These are phyloP conservation scores for Chalciporus sp. DNA, from an alignment of 1,284 basidiomycete species.

Conservation along the genomic window DNA sequence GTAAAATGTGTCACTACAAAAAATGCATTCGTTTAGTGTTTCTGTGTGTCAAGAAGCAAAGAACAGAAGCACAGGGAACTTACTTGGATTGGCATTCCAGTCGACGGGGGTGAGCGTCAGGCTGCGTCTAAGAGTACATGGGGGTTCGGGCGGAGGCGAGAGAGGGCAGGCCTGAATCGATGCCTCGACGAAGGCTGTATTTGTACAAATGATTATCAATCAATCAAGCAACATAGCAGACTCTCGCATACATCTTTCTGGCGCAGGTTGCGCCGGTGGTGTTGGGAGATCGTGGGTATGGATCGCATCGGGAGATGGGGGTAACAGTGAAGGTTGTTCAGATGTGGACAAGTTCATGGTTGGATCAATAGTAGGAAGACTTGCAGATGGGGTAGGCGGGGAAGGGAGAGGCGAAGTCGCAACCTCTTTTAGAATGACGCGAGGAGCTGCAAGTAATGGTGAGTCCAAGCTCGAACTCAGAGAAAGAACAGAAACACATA, in stretches of 20 bases:
- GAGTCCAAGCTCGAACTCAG: not conserved
- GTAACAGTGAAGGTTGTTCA: not conserved
- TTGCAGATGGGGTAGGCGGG: not conserved
- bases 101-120: conserved; percentile 11
- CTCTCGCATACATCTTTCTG: conserved; percentile 11
- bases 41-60: not conserved
- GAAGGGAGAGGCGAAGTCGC: not conserved
- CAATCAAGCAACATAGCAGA: not conserved
- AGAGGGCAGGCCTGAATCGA: conserved; percentile 16
- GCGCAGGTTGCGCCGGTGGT: not conserved
- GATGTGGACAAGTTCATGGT: not conserved
- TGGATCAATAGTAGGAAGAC: not conserved
- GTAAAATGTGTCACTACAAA: conserved; percentile 3
- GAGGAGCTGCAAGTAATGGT: not conserved
- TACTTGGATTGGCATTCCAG: conserved; percentile 12
- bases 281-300: not conserved
- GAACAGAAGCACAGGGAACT: not conserved
- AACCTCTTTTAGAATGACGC: not conserved
- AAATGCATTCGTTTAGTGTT: not conserved
- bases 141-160: not conserved
- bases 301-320: not conserved
- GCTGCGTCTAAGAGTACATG: not conserved
- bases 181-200: conserved; percentile 14
- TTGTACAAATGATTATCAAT: not conserved
- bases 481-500: conserved; percentile 9